Conservation (phyloP, 192 early-diverging fungal genomes). For the Dispira simplex region DNA sequence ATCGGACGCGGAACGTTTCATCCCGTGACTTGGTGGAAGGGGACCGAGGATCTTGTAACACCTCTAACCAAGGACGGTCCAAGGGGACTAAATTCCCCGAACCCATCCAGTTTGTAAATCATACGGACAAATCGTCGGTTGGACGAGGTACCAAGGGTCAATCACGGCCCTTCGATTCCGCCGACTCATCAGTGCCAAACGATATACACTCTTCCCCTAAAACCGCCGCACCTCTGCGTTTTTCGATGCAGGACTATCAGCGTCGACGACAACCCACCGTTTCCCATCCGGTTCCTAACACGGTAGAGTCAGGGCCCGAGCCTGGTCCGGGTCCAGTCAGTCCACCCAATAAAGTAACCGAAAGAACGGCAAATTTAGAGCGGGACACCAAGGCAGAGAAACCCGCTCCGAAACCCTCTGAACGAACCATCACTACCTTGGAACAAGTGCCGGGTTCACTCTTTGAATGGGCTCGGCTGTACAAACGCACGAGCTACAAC, state of each 20-base stretch:
- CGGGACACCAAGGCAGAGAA: neutral
- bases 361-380: neutral
- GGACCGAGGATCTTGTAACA: no score
- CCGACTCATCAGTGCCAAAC: no score
- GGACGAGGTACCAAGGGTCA: no score
- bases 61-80: no score
- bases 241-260: neutral
- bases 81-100: no score
- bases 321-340: neutral
- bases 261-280: neutral
- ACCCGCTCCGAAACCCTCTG: neutral
- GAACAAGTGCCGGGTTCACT: neutral
- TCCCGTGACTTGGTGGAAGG: no score
- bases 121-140: no score
- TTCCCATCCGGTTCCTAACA: neutral
- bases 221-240: neutral
- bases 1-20: no score
- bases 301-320: neutral
- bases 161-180: no score
- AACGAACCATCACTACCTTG: neutral
- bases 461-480: slow-evolving; percentile 1
- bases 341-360: no score
- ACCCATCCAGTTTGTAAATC: no score
- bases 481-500: slow-evolving; percentile 5
- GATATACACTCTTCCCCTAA: neutral